Evolutionary conservation across 169 alveolate species (phyloP).

Genomic region (Ichthyophthirius multifiliis): DNA sequence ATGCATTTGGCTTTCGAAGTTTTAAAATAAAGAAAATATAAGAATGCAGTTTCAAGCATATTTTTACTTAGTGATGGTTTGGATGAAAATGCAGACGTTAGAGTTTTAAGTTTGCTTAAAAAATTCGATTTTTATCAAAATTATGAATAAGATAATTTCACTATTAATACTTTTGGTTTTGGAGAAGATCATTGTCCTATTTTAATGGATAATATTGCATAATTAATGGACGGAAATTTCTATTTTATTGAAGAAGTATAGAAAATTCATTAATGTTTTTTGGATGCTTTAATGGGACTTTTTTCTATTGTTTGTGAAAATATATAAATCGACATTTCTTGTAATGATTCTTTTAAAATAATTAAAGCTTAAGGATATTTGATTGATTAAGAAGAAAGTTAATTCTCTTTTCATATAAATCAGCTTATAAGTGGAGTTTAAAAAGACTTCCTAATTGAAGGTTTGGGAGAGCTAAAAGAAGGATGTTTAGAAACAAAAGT

Average conservation of each 20-base stretch:
- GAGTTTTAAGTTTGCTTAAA: neutral
- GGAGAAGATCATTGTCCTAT: constrained; percentile 30
- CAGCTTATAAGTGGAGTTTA: constrained; percentile 16
- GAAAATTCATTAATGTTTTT: constrained; percentile 13
- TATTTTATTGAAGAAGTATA: constrained; percentile 12
- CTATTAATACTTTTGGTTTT: constrained; percentile 30
- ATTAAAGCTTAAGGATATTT: constrained; percentile 2
- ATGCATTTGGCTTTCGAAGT: constrained; percentile 46
- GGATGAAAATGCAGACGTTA: neutral
- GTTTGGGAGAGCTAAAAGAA: neutral
- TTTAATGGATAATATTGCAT: constrained; percentile 8
- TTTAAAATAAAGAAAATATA: constrained; percentile 28
- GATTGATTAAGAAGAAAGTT: neutral
- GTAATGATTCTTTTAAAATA: neutral
- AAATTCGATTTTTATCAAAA: neutral
- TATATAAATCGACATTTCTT: neutral
- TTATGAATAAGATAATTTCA: constrained; percentile 12
- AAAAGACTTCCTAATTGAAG: constrained; percentile 34
- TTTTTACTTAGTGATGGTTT: constrained; percentile 33
- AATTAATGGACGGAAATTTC: constrained; percentile 23
- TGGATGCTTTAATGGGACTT: constrained; percentile 14
- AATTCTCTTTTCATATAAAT: neutral
- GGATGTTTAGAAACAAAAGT: neutral
- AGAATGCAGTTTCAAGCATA: constrained; percentile 20
- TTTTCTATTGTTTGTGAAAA: constrained; percentile 9